These are phyloP conservation scores for Yamadazyma atlantica DNA, from an alignment of 1,139 yeast genomes.

Conservation along the genomic window DNA sequence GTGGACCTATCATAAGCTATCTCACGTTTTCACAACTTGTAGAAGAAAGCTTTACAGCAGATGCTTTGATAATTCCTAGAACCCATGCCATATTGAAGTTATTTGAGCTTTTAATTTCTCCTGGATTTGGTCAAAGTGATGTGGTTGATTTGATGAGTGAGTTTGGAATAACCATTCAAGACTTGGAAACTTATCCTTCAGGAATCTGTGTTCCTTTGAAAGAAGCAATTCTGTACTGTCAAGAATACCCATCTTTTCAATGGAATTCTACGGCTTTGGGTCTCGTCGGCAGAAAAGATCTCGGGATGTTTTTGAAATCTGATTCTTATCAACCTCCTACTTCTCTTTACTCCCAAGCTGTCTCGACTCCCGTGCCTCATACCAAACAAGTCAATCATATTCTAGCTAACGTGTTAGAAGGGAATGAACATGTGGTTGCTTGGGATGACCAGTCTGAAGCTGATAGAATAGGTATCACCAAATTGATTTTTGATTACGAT, in stretches of 20 bases:
- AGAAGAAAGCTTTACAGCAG: constrained; percentile 64
- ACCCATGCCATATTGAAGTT: constrained; percentile 57
- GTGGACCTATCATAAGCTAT: constrained; percentile 46
- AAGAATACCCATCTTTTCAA: constrained; percentile 52
- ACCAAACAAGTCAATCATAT: constrained; percentile 51
- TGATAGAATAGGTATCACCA: constrained; percentile 64
- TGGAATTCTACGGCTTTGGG: constrained; percentile 53
- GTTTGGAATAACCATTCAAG: constrained; percentile 48
- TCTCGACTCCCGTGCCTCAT: constrained; percentile 12
- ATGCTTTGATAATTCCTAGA: constrained; percentile 61
- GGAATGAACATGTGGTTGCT: constrained; percentile 47
- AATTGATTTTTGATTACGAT: constrained; percentile 72
- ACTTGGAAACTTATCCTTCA: constrained; percentile 69
- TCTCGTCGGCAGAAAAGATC: constrained; percentile 67
- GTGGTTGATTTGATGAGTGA: constrained; percentile 61
- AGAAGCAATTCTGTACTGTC: constrained; percentile 58
- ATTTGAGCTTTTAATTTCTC: constrained; percentile 62
- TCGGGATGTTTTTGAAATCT: constrained; percentile 34
- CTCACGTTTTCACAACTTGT: constrained; percentile 68
- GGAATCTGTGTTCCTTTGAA: constrained; percentile 69
- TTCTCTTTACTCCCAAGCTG: constrained; percentile 15
- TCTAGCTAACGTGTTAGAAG: constrained; percentile 43
- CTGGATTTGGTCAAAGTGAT: constrained; percentile 50
- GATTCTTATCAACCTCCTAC: constrained; percentile 19
- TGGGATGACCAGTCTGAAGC: constrained; percentile 73